These are phyloP conservation scores for Fusarium pseudoanthophilum DNA, from an alignment of 2,329 filamentous ascomycete genomes.

Conservation along the genomic window DNA sequence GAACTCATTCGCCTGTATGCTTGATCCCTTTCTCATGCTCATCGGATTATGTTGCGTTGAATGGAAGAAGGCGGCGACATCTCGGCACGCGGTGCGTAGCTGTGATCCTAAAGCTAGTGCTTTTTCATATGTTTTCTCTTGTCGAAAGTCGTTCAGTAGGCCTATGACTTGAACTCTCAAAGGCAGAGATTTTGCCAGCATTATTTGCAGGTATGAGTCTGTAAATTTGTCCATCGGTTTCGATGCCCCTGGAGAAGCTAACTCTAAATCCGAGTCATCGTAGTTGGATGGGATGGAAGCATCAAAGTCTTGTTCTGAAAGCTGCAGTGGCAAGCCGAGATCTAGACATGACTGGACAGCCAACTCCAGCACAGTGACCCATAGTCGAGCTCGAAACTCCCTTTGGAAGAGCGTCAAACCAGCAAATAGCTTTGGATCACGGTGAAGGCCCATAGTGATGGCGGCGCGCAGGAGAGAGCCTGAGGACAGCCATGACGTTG, in stretches of 20 bases:
- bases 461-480: conserved; percentile 40
- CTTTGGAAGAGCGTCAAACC: conserved; percentile 32
- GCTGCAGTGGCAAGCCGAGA: conserved; percentile 36
- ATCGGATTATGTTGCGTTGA: neutral
- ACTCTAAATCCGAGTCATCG: conserved; percentile 38
- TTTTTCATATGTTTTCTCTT: conserved; percentile 35
- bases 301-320: conserved; percentile 35
- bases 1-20: conserved; percentile 32
- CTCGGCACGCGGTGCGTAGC: conserved; percentile 37
- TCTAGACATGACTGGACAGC: conserved; percentile 40
- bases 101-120: conserved; percentile 34
- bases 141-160: conserved; percentile 39
- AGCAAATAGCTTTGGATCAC: conserved; percentile 37
- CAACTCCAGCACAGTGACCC: conserved; percentile 41
- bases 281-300: conserved; percentile 36
- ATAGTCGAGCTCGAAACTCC: conserved; percentile 39
- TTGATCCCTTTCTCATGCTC: neutral
- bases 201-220: conserved; percentile 39
- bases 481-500: conserved; percentile 42
- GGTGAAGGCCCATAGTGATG: conserved; percentile 44
- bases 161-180: conserved; percentile 36
- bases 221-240: conserved; percentile 26
- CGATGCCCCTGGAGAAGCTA: neutral
- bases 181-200: conserved; percentile 36
- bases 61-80: conserved; percentile 40